These are phyloP conservation scores for Monascus ruber DNA, from an alignment of 2,329 filamentous ascomycete genomes.

Conservation along the genomic window DNA sequence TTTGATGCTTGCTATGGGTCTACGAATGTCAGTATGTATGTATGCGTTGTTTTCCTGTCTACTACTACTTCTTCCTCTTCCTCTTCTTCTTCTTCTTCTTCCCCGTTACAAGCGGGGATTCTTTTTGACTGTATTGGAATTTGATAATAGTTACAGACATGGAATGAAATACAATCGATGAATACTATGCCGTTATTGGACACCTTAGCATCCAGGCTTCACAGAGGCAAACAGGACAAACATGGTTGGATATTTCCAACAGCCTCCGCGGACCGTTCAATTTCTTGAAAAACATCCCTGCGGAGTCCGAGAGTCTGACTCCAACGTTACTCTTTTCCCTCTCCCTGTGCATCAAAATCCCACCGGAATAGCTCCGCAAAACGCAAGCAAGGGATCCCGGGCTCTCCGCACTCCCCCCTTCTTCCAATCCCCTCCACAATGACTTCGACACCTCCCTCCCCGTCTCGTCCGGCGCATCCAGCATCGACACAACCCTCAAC, in stretches of 20 bases:
- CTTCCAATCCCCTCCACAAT: slow-evolving; percentile 2
- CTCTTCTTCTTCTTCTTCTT: background rate
- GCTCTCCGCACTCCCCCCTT: slow-evolving; percentile 1
- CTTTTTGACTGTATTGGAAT: background rate
- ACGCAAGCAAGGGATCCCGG: background rate
- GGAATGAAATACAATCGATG: too few species aligned
- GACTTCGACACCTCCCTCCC: slow-evolving; percentile 5
- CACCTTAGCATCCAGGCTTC: too few species aligned
- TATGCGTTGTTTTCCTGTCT: slow-evolving; percentile 5
- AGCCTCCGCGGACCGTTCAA: too few species aligned
- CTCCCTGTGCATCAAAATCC: too few species aligned
- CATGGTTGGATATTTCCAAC: too few species aligned
- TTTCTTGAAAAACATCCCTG: too few species aligned
- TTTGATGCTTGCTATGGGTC: slow-evolving; percentile 11
- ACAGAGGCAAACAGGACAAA: too few species aligned
- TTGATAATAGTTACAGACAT: background rate
- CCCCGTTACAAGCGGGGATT: background rate
- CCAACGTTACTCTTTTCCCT: too few species aligned
- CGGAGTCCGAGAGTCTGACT: too few species aligned
- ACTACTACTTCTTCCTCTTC: background rate
- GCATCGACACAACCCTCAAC: slow-evolving; percentile 3
- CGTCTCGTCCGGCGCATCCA: slow-evolving; percentile 1
- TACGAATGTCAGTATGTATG: slow-evolving; percentile 8
- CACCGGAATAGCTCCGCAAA: too few species aligned
- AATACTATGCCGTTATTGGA: too few species aligned